Evolutionary conservation across 768 basidiomycete species (phyloP), one percentile per base, ranked within the genome.

Genomic region (Hygrocybe punicea): DNA sequence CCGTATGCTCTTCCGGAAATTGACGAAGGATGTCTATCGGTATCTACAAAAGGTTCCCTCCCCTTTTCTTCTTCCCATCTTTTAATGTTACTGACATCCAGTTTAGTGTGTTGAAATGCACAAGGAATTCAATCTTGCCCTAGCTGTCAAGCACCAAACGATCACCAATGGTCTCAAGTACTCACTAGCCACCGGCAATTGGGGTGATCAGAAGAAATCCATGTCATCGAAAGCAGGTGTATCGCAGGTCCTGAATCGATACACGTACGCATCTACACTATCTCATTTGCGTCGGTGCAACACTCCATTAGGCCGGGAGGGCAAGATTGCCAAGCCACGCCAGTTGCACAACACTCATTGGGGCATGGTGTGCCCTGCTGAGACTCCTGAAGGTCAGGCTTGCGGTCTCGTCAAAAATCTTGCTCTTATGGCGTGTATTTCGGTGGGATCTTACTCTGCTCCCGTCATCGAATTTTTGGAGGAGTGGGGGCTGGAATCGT

Each of bases 341-440:
- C 97, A 99, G 65, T 78, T 99, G 55, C 97, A 99, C 72, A 99
- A 99, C 67, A 98, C 97, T 1, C 97, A 99, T 66, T 99, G 97
- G 97, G 97, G 97, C 36, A 98, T 99, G 97, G 97, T 99, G 17
- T 99, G 97, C 68, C 97, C 97, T 42, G 97, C 97, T 37, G 97
- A 99, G 72, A 99, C 97, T 3, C 97, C 97, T 1, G 97, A 99
- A 84, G 97, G 97, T 46, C 97, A 98, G 71, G 97, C 97, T 59
- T 99, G 97, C 74, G 97, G 97, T 74, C 83, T 98, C 44, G 97
- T 98, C 74, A 98, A 99, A 78, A 98, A 99, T 73, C 76, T 99
- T 56, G 92, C 97, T 0, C 84, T 98, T 62, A 96, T 98, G 94
- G 78, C 96, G 4, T 96, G 93, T 72, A 97, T 98, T 58, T 98